Evolutionary conservation across 768 basidiomycete genomes (phyloP).

Genomic region (Galerina sulciceps): DNA sequence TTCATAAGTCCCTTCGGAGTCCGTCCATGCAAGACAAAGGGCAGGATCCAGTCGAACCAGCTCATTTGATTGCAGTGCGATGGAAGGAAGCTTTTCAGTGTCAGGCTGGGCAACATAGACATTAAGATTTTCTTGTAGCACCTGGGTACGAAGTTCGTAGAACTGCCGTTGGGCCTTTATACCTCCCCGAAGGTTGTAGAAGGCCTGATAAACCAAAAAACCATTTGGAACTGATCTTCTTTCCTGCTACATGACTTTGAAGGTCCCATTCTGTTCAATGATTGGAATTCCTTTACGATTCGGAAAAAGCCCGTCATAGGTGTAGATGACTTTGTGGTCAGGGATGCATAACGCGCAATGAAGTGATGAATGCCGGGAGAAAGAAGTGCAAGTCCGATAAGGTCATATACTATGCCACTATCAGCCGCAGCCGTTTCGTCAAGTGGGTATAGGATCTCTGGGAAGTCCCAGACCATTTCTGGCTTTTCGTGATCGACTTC

Average conservation of each 20-base stretch:
- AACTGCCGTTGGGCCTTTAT: constrained; percentile 17
- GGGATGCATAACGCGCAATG: constrained; percentile 22
- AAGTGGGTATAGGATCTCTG: constrained; percentile 15
- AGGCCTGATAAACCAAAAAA: constrained; percentile 14
- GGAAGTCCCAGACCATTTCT: constrained; percentile 23
- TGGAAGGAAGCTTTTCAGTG: background rate
- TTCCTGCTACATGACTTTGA: constrained; percentile 15
- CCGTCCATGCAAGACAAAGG: background rate
- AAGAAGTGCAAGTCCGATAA: constrained; percentile 25
- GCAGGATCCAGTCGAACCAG: constrained; percentile 1
- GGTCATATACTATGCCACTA: constrained; percentile 23
- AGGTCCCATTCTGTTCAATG: constrained; percentile 11
- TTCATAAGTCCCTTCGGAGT: background rate
- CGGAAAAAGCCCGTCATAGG: constrained; percentile 22
- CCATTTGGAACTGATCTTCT: constrained; percentile 12
- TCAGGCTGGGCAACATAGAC: background rate
- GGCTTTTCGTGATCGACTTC: constrained; percentile 14
- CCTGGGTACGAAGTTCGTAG: constrained; percentile 6
- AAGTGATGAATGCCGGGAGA: constrained; percentile 22
- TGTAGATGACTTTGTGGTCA: constrained; percentile 19
- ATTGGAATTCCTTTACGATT: constrained; percentile 15
- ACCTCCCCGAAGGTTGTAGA: constrained; percentile 24
- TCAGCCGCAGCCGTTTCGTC: constrained; percentile 1
- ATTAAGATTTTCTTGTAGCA: background rate
- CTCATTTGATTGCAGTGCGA: background rate